A percentile compares a stretch with the other conserved stretches of the same genome.
phyloP scores from a whole-genome alignment of 345 rosid genomes.

The Syzygium oleosum region DNA sequence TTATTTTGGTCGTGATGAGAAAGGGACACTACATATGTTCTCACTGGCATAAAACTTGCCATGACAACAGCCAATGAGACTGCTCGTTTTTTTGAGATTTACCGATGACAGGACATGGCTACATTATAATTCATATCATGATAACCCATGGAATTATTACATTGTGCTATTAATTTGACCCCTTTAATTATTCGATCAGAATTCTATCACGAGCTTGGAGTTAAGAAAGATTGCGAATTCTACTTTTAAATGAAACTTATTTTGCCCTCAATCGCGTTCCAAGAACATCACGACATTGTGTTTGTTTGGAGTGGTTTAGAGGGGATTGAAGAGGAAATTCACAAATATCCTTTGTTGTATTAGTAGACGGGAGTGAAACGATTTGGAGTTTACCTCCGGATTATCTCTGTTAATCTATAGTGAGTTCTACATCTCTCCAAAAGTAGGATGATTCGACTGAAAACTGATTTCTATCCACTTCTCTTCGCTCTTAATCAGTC shows the following conservation, averaged over 20 bases:
- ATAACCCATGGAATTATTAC: not conserved
- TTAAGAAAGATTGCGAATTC: fast-evolving
- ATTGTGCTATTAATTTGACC: not conserved
- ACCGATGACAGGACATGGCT: not conserved
- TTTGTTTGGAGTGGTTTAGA: not conserved
- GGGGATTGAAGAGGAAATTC: not conserved
- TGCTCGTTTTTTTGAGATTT: not conserved
- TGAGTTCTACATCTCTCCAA: not conserved
- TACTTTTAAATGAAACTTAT: not conserved
- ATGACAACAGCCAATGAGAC: not conserved
- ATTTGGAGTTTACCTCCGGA: not conserved
- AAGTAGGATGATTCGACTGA: not conserved
- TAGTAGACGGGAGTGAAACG: not conserved
- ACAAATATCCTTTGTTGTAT: not conserved
- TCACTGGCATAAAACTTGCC: not conserved
- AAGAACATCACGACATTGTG: not conserved
- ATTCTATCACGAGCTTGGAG: not conserved
- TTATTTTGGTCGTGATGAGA: not conserved
- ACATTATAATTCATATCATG: not conserved
- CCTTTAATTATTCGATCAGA: not conserved
- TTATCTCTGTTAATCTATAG: not conserved
- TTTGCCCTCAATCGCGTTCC: fast-evolving
- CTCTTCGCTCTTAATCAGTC: not conserved
- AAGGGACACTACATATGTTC: not conserved
- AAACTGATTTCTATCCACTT: not conserved